A percentile compares a stretch with the other conserved stretches of the same genome.
Conservation (phyloP, 169 alveolate species). For the Perkinsus olseni region DNA sequence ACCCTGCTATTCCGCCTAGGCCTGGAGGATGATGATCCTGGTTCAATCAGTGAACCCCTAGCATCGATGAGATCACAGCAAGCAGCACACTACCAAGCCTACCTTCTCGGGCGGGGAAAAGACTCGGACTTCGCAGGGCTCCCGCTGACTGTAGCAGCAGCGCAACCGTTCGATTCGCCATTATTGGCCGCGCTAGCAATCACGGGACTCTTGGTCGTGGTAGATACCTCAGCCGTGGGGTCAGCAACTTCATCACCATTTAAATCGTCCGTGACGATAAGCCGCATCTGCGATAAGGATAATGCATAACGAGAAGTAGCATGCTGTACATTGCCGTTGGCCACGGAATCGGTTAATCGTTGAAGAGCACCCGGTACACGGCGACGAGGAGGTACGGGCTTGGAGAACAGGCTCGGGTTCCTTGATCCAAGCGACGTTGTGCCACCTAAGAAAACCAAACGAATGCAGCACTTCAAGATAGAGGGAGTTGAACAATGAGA, state of each 20-base stretch:
- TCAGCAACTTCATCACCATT: background rate
- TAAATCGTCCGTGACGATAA: background rate
- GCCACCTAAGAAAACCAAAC: too few relatives aligned
- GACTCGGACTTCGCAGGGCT: background rate
- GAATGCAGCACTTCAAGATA: too few relatives aligned
- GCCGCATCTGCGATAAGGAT: background rate
- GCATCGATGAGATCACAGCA: background rate
- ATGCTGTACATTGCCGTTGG: background rate
- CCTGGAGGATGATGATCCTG: background rate
- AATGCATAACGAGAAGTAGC: background rate
- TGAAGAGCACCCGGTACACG: background rate
- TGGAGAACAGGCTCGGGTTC: background rate
- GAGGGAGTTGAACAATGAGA: too few relatives aligned
- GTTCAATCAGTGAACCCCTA: background rate
- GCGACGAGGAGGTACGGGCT: background rate
- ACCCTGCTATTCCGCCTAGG: background rate
- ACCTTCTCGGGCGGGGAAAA: background rate
- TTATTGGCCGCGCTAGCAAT: background rate
- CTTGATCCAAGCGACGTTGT: background rate
- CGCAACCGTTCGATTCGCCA: background rate
- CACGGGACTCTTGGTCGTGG: too few relatives aligned
- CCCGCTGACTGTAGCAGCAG: background rate
- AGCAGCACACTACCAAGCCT: background rate
- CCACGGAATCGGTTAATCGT: background rate
- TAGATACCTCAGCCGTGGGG: background rate